These are phyloP conservation scores for Aspergillus sp. DNA, from an alignment of 2,329 filamentous ascomycete genomes.

Conservation along the genomic window DNA sequence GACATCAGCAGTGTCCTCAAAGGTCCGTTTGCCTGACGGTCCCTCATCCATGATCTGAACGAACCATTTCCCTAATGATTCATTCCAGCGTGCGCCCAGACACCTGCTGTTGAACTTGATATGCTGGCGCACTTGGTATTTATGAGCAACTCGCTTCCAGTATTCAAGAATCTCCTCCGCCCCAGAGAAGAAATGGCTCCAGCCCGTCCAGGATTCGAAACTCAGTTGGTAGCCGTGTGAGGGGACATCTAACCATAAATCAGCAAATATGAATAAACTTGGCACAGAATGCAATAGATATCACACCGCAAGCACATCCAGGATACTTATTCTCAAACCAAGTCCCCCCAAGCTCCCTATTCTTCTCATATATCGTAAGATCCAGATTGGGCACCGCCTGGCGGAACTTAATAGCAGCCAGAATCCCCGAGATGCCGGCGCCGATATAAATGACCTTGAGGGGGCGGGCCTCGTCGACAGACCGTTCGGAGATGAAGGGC, in stretches of 20 bases:
- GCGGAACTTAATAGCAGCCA: not conserved
- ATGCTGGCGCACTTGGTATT: not conserved
- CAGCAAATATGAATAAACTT: not conserved
- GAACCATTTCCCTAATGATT: not conserved
- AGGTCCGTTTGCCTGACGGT: not conserved
- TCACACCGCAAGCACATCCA: slow-evolving; percentile 2
- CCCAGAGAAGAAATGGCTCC: slow-evolving; percentile 1
- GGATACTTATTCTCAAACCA: slow-evolving; percentile 6
- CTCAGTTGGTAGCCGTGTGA: slow-evolving; percentile 1
- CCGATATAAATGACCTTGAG: slow-evolving; percentile 5
- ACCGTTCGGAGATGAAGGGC: not conserved
- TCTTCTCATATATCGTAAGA: slow-evolving; percentile 3
- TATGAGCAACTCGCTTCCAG: not conserved
- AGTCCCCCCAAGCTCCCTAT: slow-evolving; percentile 1
- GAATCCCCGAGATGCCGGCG: slow-evolving; percentile 4
- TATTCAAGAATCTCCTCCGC: not conserved
- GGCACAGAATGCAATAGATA: not conserved
- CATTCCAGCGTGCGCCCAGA: not conserved
- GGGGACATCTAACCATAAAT: not conserved
- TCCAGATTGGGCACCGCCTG: not conserved
- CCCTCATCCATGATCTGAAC: not conserved
- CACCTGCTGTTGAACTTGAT: not conserved
- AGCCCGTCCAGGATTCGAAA: not conserved
- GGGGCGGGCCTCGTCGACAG: not conserved
- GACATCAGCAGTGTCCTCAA: not conserved